These are phyloP conservation scores for Micractinium sp. DNA, from an alignment of 139 green algal genomes.

Conservation along the genomic window DNA sequence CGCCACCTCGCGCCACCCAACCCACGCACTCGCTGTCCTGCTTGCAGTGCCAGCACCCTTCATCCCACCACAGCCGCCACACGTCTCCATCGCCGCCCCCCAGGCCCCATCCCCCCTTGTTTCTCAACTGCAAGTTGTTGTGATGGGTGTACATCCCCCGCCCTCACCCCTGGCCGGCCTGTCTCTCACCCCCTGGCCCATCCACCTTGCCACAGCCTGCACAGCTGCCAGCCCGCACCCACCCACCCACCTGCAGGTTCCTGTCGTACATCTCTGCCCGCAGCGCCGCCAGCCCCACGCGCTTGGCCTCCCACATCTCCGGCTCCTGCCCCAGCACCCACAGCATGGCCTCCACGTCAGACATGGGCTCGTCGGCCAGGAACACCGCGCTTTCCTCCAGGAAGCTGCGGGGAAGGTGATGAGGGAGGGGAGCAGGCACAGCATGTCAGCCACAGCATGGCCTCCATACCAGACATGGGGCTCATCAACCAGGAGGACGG, in stretches of 20 bases:
- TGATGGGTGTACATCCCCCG: not conserved
- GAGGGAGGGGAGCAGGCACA: not conserved
- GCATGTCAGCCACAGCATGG: not conserved
- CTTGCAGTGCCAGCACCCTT: too few species aligned
- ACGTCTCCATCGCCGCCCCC: not conserved
- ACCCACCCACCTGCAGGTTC: conserved; percentile 35
- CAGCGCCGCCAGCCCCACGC: conserved; percentile 32
- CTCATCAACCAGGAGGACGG: not conserved
- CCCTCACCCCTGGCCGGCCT: not conserved
- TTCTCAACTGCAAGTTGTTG: too few species aligned
- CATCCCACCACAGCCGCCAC: too few species aligned
- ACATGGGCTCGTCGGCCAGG: conserved; percentile 26
- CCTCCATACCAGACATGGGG: not conserved
- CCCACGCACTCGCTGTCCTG: too few species aligned
- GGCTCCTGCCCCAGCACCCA: conserved; percentile 17
- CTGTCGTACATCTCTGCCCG: conserved; percentile 44
- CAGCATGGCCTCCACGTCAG: conserved; percentile 43
- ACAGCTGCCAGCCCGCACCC: not conserved
- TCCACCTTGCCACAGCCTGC: too few species aligned
- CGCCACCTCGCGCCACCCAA: too few species aligned
- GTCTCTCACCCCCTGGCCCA: too few species aligned
- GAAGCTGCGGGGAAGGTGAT: conserved; percentile 24
- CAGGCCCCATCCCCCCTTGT: too few species aligned
- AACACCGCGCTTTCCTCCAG: conserved; percentile 41
- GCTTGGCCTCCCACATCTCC: conserved; percentile 22